Evolutionary conservation across 768 basidiomycete genomes (phyloP), one percentile per base, ranked within the genome.

Genomic region (Phaeotremella skinneri): DNA sequence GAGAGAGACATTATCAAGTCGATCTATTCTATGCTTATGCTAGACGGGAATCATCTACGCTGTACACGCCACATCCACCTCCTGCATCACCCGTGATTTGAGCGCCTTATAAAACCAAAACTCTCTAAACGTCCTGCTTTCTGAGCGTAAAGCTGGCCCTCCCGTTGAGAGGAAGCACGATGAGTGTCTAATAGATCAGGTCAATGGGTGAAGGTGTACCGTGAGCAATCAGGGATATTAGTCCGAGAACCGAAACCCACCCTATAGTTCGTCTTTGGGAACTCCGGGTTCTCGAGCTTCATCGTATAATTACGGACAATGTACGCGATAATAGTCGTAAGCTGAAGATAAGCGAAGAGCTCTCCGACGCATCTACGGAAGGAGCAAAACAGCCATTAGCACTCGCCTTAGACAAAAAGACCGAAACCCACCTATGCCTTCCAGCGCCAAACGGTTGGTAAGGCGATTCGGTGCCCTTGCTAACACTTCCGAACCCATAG

Each of bases 401-500:
- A n/a, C n/a, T n/a, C n/a, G n/a, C n/a, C n/a, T n/a, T n/a, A n/a
- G n/a, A n/a, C n/a, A n/a, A n/a, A n/a, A 87, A 88, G 79, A 93
- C 91, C 63, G 91, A 90, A 61, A 97, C 93, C 77, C 90, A 98
- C 64, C 93, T 82, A 80, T 97, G 94, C 69, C 89, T 83, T 27
- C 96, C 96, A 52, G 96, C 94, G 62, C 96, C 96, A 70, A 99
- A 99, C 1, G 96, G 96, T 75, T 96, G 90, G 76, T 98, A 97
- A 49, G 90, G 91, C 67, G 87, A 90, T 57, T 93, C 90, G 4
- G 93, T 97, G 50, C 93, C 93, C 80, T 97, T 97, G 80, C 87
- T 90, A 52, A 99, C 89, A 60, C 86, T 84, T 53, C 96, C 96
- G 76, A 90, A 99, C 1, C 96, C 96, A 70, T 87, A 99, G 77